These are phyloP conservation scores for Pythium rishiriense DNA, from an alignment of 352 stramenopile species.

Conservation along the genomic window DNA sequence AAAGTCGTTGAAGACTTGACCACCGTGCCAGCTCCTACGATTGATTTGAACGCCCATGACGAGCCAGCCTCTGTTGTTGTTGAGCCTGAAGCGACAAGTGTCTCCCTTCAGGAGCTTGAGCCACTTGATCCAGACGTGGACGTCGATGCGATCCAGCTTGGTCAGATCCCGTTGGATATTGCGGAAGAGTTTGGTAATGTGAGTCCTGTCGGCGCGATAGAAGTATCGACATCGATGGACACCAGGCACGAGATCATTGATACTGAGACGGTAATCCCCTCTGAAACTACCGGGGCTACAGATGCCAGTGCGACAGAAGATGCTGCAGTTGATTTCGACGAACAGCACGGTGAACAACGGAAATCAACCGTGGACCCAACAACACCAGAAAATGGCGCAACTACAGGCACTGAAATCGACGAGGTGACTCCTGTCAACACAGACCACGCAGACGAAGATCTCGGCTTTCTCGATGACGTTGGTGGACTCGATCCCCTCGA, in stretches of 20 bases:
- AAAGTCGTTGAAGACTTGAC: background rate
- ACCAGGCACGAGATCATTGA: background rate
- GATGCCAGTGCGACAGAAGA: background rate
- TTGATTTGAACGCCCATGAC: too few species aligned
- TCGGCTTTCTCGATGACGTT: constrained; percentile 20
- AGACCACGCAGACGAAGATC: constrained; percentile 2
- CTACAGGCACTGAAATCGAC: background rate
- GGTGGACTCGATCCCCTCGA: constrained; percentile 21
- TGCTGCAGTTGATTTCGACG: background rate
- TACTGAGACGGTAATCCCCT: background rate
- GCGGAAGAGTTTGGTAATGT: background rate
- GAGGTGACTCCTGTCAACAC: background rate
- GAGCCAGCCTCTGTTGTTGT: background rate
- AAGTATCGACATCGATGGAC: background rate
- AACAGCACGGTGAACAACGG: background rate
- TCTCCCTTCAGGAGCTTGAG: background rate
- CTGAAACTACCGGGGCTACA: background rate
- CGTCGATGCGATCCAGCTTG: background rate
- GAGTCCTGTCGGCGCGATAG: too few species aligned
- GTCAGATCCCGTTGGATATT: background rate
- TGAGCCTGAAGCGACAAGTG: background rate
- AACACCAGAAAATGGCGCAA: background rate
- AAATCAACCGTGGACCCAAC: background rate
- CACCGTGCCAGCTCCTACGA: background rate
- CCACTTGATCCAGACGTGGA: background rate